Evolutionary conservation across 169 alveolate genomes (phyloP), one percentile per base, ranked within the genome.

Genomic region (Eimeria sp.): DNA sequence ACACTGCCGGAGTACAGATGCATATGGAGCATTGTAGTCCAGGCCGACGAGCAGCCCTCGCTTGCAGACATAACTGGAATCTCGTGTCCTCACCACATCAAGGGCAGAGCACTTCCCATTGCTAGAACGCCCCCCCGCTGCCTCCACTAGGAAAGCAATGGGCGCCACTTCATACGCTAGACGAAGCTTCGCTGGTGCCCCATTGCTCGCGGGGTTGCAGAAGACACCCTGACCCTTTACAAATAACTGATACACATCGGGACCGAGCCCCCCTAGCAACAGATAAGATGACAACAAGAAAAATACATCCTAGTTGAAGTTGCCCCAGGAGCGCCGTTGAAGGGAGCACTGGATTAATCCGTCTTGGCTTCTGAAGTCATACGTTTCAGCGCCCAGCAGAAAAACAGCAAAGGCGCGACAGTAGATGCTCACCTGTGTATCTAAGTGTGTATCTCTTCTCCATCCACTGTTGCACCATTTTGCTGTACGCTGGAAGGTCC

Each of bases 211-310:
- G 40, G 98, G 97, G 90, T 94, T 97, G 82, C 98, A 95, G 96
- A 97, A 98, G 74, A 98, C 97, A 4, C 99, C 99, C 33, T 97
- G 97, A 27, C 97, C 97, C 96, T 98, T 98, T 33, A 93, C 89
- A 95, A 98, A 98, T 82, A 98, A 89, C 89, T 98, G 98, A 95
- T 97, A 98, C 56, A 97, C 97, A 90, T 98, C 99, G 37, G 99
- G 99, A 13, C 98, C 99, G 97, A 98, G 97, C 58, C 99, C 99
- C 2, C 99, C 99, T 85, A 98, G 90, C 33, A 54, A 74, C 64
- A 25, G 37, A 68, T 23, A 23, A 27, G 52, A 33, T 71, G 78
- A 14, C 14, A 27, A 4, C 52, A 30, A 25, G 71, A 62, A 10
- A 71, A n/a, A 71, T 0, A 10, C 6, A 71, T 33, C 11, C 78